Evolutionary conservation across 306 rosid species (phyloP).

Genomic region (Rosa multiflora): DNA sequence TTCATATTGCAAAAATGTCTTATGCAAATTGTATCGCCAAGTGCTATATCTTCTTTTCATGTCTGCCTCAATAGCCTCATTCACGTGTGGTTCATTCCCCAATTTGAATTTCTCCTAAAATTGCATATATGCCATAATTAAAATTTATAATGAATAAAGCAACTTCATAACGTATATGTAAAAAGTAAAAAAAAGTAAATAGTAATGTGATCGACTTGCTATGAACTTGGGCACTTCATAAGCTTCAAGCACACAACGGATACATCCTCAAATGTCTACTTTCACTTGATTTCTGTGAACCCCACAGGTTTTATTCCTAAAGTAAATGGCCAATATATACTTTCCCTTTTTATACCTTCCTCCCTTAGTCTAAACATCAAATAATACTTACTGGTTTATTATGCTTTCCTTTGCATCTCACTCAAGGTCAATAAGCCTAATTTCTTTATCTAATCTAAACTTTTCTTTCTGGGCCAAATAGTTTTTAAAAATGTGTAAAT

Average conservation of each 20-base stretch:
- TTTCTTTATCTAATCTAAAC: neutral
- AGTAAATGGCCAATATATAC: neutral
- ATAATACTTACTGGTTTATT: neutral
- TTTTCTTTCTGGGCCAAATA: neutral
- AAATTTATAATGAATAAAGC: neutral
- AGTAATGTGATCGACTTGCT: too few relatives aligned
- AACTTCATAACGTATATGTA: too few relatives aligned
- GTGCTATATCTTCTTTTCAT: neutral
- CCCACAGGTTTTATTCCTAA: constrained; percentile 63
- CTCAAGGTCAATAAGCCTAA: neutral
- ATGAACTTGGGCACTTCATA: constrained; percentile 56
- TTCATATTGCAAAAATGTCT: neutral
- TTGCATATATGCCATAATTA: neutral
- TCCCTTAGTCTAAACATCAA: neutral
- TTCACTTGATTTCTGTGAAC: constrained; percentile 95
- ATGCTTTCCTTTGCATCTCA: neutral
- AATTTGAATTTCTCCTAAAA: neutral
- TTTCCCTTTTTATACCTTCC: constrained; percentile 4
- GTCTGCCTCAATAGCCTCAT: neutral
- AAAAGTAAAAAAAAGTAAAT: too few relatives aligned
- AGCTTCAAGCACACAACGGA: constrained; percentile 94
- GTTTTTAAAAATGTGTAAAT: neutral
- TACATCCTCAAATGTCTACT: constrained; percentile 95
- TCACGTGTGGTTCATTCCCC: neutral
- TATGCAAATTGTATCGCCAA: neutral